Conservation (phyloP, 495 filamentous ascomycete genomes). For the Talaromyces wortmannii region DNA sequence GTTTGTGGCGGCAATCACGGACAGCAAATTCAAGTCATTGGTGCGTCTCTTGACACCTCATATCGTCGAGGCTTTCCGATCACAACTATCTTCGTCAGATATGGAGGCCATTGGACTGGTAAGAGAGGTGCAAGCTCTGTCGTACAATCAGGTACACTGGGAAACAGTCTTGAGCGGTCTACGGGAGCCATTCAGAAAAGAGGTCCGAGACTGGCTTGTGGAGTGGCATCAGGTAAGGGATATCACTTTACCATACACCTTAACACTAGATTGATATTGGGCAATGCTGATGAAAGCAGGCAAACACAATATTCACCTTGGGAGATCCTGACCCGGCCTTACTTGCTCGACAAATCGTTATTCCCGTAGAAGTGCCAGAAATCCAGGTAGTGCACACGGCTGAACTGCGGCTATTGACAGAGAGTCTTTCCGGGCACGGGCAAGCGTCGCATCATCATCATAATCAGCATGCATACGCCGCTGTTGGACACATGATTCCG, state of each 20-base stretch:
- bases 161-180: conserved; percentile 31
- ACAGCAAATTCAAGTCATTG: conserved; percentile 36
- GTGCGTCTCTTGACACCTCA: conserved; percentile 40
- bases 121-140: conserved; percentile 33
- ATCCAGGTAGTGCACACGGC: conserved; percentile 80
- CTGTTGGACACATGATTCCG: conserved; percentile 61
- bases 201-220: conserved; percentile 33
- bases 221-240: conserved; percentile 41
- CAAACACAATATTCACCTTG: conserved; percentile 27
- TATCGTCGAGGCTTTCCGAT: conserved; percentile 45
- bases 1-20: conserved; percentile 33
- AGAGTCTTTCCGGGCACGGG: conserved; percentile 22
- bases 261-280: background rate
- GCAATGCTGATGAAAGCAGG: conserved; percentile 15
- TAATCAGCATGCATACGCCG: conserved; percentile 26
- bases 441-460: conserved; percentile 9
- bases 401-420: conserved; percentile 51
- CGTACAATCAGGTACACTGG: conserved; percentile 34
- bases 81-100: conserved; percentile 47
- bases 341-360: conserved; percentile 35
- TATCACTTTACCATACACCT: background rate
- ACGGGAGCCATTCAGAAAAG: conserved; percentile 23
- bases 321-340: conserved; percentile 21
- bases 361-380: conserved; percentile 76
- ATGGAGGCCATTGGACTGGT: conserved; percentile 43